A percentile compares a stretch with the other conserved stretches of the same genome.
Conservation (phyloP, 352 stramenopile genomes). For the Pythium apleroticum region DNA sequence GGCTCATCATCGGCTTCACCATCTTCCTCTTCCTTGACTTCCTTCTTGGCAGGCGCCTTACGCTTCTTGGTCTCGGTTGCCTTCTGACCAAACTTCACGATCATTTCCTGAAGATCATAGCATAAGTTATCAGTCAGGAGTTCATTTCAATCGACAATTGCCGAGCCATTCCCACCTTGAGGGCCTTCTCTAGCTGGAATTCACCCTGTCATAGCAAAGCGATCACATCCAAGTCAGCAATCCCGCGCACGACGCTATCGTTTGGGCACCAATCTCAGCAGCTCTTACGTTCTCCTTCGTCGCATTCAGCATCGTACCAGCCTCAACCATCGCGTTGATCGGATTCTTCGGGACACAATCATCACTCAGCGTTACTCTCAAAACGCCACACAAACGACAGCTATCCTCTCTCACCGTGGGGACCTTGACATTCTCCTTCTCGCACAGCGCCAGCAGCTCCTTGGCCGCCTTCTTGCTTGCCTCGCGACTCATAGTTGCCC, state of each 20-base stretch:
- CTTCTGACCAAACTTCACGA: constrained; percentile 74
- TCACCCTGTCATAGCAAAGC: constrained; percentile 42
- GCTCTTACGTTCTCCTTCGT: constrained; percentile 68
- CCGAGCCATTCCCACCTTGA: constrained; percentile 35
- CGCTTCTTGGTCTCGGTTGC: constrained; percentile 58
- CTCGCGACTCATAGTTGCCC: constrained; percentile 34
- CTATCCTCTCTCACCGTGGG: constrained; percentile 47
- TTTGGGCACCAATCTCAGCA: background rate
- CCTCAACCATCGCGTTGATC: constrained; percentile 79
- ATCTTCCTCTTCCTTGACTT: constrained; percentile 29
- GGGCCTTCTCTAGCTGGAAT: constrained; percentile 68
- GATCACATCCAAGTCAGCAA: constrained; percentile 4
- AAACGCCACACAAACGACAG: background rate
- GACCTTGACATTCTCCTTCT: constrained; percentile 73
- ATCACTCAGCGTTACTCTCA: background rate
- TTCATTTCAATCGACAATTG: background rate
- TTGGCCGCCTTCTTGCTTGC: constrained; percentile 67
- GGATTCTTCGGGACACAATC: constrained; percentile 37
- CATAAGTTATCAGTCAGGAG: background rate
- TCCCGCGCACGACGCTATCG: background rate
- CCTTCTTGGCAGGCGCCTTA: constrained; percentile 41
- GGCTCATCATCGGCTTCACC: constrained; percentile 28
- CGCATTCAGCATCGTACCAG: constrained; percentile 83
- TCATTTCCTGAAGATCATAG: constrained; percentile 53
- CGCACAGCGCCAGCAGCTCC: constrained; percentile 79